Conservation (phyloP, 192 early-diverging fungal species). For the Rhizophagus clarus region DNA sequence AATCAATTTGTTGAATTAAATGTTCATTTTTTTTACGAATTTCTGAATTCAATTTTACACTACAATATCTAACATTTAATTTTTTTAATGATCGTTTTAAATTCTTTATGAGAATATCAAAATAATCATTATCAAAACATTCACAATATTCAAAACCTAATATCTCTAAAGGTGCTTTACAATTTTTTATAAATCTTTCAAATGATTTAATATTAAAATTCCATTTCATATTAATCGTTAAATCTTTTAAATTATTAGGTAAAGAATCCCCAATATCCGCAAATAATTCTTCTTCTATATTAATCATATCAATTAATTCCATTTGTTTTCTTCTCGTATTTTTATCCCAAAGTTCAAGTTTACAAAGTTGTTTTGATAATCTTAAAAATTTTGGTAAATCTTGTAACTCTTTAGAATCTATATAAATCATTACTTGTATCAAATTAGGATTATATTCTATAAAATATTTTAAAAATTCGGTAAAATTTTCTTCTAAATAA, state of each 20-base stretch:
- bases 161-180: neutral
- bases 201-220: neutral
- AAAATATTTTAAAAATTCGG: neutral
- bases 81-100: neutral
- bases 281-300: neutral
- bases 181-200: neutral
- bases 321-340: neutral
- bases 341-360: slow-evolving; percentile 3
- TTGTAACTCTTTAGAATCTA: neutral
- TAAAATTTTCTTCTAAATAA: neutral
- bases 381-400: neutral
- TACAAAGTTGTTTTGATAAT: neutral
- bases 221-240: neutral
- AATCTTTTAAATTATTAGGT: neutral
- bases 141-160: neutral
- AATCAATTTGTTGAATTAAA: neutral
- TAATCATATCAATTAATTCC: neutral
- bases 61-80: neutral
- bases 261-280: neutral
- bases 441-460: neutral
- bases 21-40: neutral
- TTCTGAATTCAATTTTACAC: neutral
- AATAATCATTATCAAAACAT: neutral
- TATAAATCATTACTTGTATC: neutral
- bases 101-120: neutral